These are phyloP conservation scores for Mortierella antarctica DNA, from an alignment of 192 early-diverging fungal species.

Conservation along the genomic window DNA sequence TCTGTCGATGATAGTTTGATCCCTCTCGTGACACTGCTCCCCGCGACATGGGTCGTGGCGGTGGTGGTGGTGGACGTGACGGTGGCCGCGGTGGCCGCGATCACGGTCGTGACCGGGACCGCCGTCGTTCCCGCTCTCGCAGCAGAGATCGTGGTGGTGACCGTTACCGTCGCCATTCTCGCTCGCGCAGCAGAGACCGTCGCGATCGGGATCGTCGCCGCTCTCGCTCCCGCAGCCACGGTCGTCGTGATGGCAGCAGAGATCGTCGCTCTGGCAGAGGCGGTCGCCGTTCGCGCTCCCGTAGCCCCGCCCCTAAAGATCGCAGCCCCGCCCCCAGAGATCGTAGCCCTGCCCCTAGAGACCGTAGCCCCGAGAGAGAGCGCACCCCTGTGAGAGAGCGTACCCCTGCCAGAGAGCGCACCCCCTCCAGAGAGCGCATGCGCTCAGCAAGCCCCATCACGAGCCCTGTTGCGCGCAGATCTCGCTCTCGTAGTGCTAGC, in stretches of 20 bases:
- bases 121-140: conserved; percentile 64
- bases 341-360: conserved; percentile 22
- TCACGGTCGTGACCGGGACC: conserved; percentile 56
- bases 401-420: conserved; percentile 9
- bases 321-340: conserved; percentile 20
- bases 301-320: conserved; percentile 24
- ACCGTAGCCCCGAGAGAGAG: conserved; percentile 39
- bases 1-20: conserved; percentile 16
- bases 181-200: conserved; percentile 65
- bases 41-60: conserved; percentile 51
- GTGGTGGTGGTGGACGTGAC: conserved; percentile 51
- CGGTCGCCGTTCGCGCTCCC: conserved; percentile 60
- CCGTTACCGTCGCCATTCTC: conserved; percentile 52
- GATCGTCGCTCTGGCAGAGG: conserved; percentile 61
- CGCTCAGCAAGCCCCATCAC: conserved; percentile 13
- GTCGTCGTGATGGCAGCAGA: conserved; percentile 47
- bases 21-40: conserved; percentile 41
- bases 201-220: conserved; percentile 55
- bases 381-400: conserved; percentile 18
- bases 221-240: conserved; percentile 55
- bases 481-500: conserved; percentile 40
- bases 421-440: conserved; percentile 11
- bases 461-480: conserved; percentile 26
- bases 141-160: conserved; percentile 48
- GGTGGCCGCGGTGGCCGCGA: conserved; percentile 53